A percentile compares a stretch with the other conserved stretches of the same genome.
Conservation (phyloP, 768 basidiomycete species). For the Podaxis sp. region DNA sequence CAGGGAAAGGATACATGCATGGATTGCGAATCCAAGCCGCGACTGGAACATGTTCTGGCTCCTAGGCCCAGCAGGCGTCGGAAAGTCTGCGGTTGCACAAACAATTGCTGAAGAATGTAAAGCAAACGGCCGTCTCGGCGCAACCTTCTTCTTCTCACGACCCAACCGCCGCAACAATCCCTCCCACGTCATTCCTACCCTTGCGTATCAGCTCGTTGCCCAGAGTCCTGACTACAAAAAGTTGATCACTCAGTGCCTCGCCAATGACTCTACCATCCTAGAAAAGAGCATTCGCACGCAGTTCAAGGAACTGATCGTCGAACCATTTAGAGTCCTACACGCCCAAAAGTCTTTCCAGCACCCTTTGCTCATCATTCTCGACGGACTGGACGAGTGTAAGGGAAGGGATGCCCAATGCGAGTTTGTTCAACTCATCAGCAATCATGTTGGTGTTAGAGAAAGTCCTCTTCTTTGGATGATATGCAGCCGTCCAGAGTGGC, state of each 20-base stretch:
- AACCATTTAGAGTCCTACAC: background rate
- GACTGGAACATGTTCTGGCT: constrained; percentile 11
- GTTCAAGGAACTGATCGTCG: background rate
- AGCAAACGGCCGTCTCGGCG: background rate
- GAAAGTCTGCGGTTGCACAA: constrained; percentile 11
- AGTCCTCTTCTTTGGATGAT: background rate
- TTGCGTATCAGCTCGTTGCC: background rate
- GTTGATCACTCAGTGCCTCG: background rate
- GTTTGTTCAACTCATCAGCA: background rate
- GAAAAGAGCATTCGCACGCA: background rate
- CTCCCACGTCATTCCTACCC: background rate
- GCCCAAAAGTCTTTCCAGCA: no score
- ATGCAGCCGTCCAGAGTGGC: constrained; percentile 1
- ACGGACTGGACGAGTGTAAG: constrained; percentile 8
- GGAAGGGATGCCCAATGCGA: constrained; percentile 1
- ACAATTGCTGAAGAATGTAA: constrained; percentile 3
- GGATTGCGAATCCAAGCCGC: background rate
- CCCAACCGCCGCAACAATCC: background rate
- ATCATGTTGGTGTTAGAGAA: background rate
- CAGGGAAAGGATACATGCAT: background rate
- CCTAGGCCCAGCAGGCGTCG: constrained; percentile 9
- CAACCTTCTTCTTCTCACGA: constrained; percentile 11
- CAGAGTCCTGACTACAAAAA: background rate
- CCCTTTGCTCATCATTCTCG: constrained; percentile 1
- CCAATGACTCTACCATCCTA: background rate